A percentile compares a stretch with the other conserved stretches of the same genome.
Conservation (phyloP, 2,329 filamentous ascomycete species). For the Cyphellophora attinorum region DNA sequence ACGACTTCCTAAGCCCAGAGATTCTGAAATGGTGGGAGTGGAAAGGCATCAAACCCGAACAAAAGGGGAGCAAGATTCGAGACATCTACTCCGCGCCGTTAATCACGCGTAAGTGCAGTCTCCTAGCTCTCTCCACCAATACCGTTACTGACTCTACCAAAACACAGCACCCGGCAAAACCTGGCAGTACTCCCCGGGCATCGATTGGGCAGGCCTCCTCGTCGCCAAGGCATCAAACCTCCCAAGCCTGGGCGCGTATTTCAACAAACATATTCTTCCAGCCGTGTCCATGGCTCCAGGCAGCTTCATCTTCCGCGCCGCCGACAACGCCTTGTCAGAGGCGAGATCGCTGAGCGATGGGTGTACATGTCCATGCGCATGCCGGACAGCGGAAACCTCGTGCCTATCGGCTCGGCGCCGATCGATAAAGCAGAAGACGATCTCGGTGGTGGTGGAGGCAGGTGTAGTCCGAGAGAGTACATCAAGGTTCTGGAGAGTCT, state of each 20-base stretch:
- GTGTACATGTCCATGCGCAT: background rate
- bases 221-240: constrained; percentile 38
- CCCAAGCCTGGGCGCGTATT: constrained; percentile 31
- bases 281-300: constrained; percentile 33
- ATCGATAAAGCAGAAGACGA: constrained; percentile 28
- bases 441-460: constrained; percentile 38
- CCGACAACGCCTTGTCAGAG: no score
- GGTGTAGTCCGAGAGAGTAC: constrained; percentile 22
- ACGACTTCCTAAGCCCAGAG: constrained; percentile 11
- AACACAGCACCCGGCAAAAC: constrained; percentile 40
- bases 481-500: constrained; percentile 23
- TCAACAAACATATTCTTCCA: constrained; percentile 35
- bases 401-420: constrained; percentile 7
- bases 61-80: constrained; percentile 3
- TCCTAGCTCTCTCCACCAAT: constrained; percentile 1
- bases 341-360: background rate
- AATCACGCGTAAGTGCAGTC: background rate
- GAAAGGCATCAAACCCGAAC: constrained; percentile 1
- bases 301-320: constrained; percentile 5
- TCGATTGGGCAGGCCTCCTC: constrained; percentile 46
- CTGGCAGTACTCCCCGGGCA: constrained; percentile 41
- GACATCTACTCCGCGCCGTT: constrained; percentile 1
- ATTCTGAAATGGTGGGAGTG: constrained; percentile 11
- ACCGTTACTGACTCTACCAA: constrained; percentile 7
- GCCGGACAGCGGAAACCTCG: background rate